Percentiles rank a stretch among this genome's conserved stretches.
Evolutionary conservation across 495 filamentous ascomycete genomes (phyloP).

Genomic region (Tuber brumale): DNA sequence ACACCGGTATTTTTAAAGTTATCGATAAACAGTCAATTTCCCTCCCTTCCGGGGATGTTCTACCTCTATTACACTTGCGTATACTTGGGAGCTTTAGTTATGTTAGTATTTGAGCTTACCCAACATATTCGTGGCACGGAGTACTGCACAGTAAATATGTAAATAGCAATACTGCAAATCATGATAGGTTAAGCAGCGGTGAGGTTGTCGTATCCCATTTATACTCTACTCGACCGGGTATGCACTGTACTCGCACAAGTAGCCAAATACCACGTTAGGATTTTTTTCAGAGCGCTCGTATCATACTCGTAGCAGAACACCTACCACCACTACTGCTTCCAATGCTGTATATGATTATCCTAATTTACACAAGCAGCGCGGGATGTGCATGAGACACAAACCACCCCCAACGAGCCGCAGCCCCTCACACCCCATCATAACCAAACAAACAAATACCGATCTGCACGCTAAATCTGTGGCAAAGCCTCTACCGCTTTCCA

Average conservation of each 20-base stretch:
- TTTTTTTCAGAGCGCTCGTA: no score
- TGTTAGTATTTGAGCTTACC: background rate
- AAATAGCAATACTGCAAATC: background rate
- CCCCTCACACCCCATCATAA: background rate
- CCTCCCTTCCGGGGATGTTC: background rate
- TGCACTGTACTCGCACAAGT: no score
- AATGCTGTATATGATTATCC: background rate
- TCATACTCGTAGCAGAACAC: no score
- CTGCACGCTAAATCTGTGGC: background rate
- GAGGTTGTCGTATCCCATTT: no score
- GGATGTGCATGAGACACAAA: background rate
- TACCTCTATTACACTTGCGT: background rate
- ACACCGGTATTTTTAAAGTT: background rate
- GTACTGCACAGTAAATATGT: background rate
- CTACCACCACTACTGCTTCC: no score
- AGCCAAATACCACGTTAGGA: no score
- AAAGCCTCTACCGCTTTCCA: background rate
- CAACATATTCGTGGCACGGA: background rate
- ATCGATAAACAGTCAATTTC: background rate
- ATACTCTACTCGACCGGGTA: background rate
- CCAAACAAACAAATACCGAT: background rate
- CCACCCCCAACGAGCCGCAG: background rate
- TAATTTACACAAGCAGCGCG: background rate
- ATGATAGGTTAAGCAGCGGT: background rate
- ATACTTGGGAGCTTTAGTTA: background rate